phyloP scores from a whole-genome alignment of 805 yeast genomes.

The Sugiyamaella chiloensis region DNA sequence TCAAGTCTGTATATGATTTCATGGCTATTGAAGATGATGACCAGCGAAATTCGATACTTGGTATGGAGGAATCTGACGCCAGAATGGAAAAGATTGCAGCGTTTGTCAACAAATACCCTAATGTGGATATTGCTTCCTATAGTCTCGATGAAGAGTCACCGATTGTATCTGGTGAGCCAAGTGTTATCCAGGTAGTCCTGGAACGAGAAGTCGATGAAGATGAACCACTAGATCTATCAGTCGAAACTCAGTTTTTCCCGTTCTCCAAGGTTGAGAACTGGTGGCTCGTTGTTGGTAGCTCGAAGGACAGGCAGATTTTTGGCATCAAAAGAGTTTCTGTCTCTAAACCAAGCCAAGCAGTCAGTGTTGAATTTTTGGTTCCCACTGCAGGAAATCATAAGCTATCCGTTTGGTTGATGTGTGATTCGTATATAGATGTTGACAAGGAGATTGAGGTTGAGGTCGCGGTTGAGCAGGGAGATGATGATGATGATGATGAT shows the following conservation, averaged over 20 bases:
- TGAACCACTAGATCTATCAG: slow-evolving; percentile 57
- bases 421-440: slow-evolving; percentile 90
- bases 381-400: slow-evolving; percentile 60
- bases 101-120: slow-evolving; percentile 88
- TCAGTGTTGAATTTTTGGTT: slow-evolving; percentile 53
- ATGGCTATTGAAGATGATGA: slow-evolving; percentile 69
- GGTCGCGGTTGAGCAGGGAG: slow-evolving; percentile 21
- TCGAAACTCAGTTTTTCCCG: slow-evolving; percentile 60
- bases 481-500: not conserved
- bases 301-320: slow-evolving; percentile 54
- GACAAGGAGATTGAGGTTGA: slow-evolving; percentile 73
- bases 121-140: slow-evolving; percentile 58
- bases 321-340: slow-evolving; percentile 68
- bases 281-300: slow-evolving; percentile 88
- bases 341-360: slow-evolving; percentile 48
- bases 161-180: slow-evolving; percentile 48
- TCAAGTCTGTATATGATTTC: slow-evolving; percentile 75
- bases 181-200: slow-evolving; percentile 38
- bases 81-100: slow-evolving; percentile 65
- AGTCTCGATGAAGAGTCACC: slow-evolving; percentile 39
- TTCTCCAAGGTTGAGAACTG: slow-evolving; percentile 55
- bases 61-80: slow-evolving; percentile 43
- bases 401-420: slow-evolving; percentile 76
- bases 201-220: slow-evolving; percentile 64
- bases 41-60: slow-evolving; percentile 56